These are phyloP conservation scores for Penicillium roqueforti DNA, from an alignment of 495 filamentous ascomycete species.

Conservation along the genomic window DNA sequence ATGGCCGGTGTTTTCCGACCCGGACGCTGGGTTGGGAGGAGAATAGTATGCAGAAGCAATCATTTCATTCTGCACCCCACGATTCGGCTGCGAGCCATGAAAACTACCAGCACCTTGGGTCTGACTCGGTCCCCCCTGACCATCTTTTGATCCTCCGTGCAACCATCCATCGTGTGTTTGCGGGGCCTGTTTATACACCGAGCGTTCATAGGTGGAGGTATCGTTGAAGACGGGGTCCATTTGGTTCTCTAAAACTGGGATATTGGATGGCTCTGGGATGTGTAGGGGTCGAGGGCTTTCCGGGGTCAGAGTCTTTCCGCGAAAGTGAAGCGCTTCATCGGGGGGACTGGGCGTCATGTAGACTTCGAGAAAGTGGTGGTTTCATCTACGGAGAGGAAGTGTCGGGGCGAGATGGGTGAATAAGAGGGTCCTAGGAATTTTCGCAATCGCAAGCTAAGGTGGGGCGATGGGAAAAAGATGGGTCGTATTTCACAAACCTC, in stretches of 20 bases:
- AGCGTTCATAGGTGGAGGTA: slow-evolving; percentile 50
- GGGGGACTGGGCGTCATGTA: slow-evolving; percentile 63
- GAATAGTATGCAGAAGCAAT: slow-evolving; percentile 28
- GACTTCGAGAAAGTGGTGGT: slow-evolving; percentile 34
- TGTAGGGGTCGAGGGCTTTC: slow-evolving; percentile 69
- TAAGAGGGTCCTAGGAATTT: slow-evolving; percentile 18
- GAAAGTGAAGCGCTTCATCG: slow-evolving; percentile 61
- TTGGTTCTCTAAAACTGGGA: slow-evolving; percentile 67
- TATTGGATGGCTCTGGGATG: slow-evolving; percentile 64
- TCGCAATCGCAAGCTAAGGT: slow-evolving; percentile 33
- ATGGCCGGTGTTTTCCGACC: slow-evolving; percentile 3
- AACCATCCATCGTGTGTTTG: slow-evolving; percentile 22
- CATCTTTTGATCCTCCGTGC: slow-evolving; percentile 11
- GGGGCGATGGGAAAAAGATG: slow-evolving; percentile 31
- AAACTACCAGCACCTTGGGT: slow-evolving; percentile 23
- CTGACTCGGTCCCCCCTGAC: slow-evolving; percentile 17
- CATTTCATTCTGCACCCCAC: slow-evolving; percentile 18
- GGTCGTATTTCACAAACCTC: slow-evolving; percentile 5
- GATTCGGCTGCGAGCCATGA: slow-evolving; percentile 18
- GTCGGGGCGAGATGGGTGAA: slow-evolving; percentile 1
- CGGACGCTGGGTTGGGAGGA: slow-evolving; percentile 31
- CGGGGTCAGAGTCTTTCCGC: slow-evolving; percentile 65
- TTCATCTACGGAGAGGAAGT: slow-evolving; percentile 35
- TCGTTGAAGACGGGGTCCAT: slow-evolving; percentile 71
- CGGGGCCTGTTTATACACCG: slow-evolving; percentile 15